A percentile compares a stretch with the other conserved stretches of the same genome.
Conservation (phyloP, 31 red algal species). For the Porphyra umbilicalis region DNA sequence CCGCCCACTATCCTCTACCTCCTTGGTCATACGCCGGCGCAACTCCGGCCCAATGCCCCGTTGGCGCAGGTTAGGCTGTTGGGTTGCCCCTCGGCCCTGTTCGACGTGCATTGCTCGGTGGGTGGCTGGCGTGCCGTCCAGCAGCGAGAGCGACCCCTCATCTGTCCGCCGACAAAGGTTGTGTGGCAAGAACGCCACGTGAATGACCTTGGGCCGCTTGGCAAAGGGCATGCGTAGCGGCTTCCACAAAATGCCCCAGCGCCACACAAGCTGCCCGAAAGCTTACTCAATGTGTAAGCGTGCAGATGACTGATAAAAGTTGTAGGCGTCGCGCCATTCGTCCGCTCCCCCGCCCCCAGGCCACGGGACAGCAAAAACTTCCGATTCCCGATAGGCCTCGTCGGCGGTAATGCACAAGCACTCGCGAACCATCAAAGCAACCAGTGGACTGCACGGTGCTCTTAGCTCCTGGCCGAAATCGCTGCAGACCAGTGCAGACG, state of each 20-base stretch:
- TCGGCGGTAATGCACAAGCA: slow-evolving; percentile 30
- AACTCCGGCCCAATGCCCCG: neutral
- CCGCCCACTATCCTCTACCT: neutral
- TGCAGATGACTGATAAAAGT: slow-evolving; percentile 20
- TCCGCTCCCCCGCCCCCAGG: neutral
- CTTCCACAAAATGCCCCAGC: slow-evolving; percentile 9
- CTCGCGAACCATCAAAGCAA: neutral
- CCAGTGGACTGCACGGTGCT: no score
- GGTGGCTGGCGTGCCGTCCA: neutral
- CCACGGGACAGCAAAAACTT: slow-evolving; percentile 17
- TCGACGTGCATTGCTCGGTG: no score
- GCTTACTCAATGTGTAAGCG: slow-evolving; percentile 18
- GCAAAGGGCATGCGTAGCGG: neutral
- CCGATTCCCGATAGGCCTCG: slow-evolving; percentile 17
- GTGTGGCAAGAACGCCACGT: neutral
- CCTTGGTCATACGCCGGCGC: neutral
- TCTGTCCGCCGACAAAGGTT: neutral
- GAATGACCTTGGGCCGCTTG: neutral
- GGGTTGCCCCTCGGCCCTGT: no score
- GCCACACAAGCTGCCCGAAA: slow-evolving; percentile 18
- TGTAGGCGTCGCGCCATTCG: slow-evolving; percentile 22
- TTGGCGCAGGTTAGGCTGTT: no score
- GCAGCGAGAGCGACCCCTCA: no score
- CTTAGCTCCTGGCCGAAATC: no score
- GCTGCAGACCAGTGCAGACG: no score